phyloP scores from a whole-genome alignment of 306 rosid species.

The Lupinus albus region DNA sequence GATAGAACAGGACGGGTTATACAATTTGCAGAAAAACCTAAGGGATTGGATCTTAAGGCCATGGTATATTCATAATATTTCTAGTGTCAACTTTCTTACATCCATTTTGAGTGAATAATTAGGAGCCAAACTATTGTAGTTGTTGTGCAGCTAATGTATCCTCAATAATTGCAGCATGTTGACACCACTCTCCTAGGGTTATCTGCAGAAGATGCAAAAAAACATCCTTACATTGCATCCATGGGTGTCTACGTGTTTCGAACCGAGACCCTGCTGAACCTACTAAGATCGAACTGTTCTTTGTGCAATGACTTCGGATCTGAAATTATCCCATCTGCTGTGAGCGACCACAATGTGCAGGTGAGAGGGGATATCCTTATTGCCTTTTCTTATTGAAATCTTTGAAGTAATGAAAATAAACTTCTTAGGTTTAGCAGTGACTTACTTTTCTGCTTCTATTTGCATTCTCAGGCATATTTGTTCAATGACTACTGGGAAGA shows the following conservation, averaged over 20 bases:
- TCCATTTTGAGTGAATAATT: not conserved
- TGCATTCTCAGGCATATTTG: conserved; percentile 74
- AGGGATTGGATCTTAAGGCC: conserved; percentile 80
- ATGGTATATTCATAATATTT: conserved; percentile 60
- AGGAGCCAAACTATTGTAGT: conserved; percentile 10
- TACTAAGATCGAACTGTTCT: conserved; percentile 68
- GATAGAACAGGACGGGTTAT: conserved; percentile 65
- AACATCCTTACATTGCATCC: conserved; percentile 83
- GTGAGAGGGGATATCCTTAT: conserved; percentile 49
- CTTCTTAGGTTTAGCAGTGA: not conserved
- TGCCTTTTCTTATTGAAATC: conserved; percentile 2
- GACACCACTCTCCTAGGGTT: conserved; percentile 85
- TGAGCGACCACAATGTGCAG: conserved; percentile 82
- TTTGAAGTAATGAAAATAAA: conserved; percentile 8
- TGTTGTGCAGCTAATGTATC: conserved; percentile 33
- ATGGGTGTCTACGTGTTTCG: conserved; percentile 93
- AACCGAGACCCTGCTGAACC: conserved; percentile 77
- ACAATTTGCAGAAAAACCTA: conserved; percentile 92
- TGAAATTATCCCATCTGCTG: conserved; percentile 92
- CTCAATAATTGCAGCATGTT: conserved; percentile 67
- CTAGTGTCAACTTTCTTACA: conserved; percentile 28
- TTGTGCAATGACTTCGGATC: conserved; percentile 89
- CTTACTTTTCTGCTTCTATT: conserved; percentile 24
- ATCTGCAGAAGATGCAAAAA: conserved; percentile 65
- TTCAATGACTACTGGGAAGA: conserved; percentile 99